These are phyloP conservation scores for Carex parvula DNA, from an alignment of 176 grass and related monocot species.

Conservation along the genomic window DNA sequence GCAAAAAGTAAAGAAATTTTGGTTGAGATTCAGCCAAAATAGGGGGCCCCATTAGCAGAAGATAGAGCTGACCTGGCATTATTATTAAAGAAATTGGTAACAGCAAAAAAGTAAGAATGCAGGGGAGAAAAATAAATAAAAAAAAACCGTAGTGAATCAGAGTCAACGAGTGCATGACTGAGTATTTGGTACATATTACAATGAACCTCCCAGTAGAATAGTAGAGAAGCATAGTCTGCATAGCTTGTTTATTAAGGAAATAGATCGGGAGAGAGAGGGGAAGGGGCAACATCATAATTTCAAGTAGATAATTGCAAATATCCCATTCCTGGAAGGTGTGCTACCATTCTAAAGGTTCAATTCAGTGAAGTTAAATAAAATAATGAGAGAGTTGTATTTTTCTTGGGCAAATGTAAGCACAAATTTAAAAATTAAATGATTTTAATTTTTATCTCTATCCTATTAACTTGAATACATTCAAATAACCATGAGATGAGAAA, in stretches of 20 bases:
- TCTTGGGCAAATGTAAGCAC: background rate
- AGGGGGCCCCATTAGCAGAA: background rate
- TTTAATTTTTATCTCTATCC: background rate
- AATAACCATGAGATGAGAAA: background rate
- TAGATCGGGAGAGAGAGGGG: background rate
- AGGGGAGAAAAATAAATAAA: background rate
- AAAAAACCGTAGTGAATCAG: background rate
- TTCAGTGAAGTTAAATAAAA: background rate
- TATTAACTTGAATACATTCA: background rate
- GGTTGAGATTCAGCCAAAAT: background rate
- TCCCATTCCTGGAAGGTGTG: background rate
- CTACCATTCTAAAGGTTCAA: background rate
- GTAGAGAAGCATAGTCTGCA: background rate
- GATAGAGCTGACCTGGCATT: background rate
- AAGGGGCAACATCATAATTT: background rate
- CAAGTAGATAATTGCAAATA: background rate
- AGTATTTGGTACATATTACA: background rate
- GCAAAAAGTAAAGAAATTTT: constrained; percentile 30
- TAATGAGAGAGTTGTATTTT: background rate
- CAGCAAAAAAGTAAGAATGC: background rate
- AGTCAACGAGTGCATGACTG: background rate
- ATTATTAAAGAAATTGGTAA: background rate
- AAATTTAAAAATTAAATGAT: background rate
- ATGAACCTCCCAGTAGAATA: background rate
- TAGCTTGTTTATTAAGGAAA: background rate